A percentile compares a stretch with the other conserved stretches of the same genome.
These are phyloP conservation scores for Rhynchospora pubera DNA, from an alignment of 176 grass and related monocot genomes.

Conservation along the genomic window DNA sequence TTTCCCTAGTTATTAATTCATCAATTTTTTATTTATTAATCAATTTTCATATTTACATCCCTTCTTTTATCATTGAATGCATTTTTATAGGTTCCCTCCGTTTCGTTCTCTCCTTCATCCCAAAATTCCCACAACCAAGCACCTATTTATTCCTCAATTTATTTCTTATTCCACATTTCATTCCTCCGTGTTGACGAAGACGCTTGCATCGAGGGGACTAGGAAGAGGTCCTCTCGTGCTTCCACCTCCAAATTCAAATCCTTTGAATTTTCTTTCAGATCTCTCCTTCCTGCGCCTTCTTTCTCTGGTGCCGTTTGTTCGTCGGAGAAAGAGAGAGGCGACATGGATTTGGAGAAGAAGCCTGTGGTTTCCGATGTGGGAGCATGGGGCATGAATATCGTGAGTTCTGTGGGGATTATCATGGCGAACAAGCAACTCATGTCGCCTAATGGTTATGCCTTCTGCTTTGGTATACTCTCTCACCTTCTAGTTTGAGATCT, in stretches of 20 bases:
- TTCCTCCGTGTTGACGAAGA: background rate
- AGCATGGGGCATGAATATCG: constrained; percentile 48
- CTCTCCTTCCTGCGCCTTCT: background rate
- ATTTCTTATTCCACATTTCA: background rate
- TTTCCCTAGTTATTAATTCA: background rate
- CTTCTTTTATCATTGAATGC: background rate
- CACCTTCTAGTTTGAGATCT: background rate
- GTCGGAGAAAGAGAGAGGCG: background rate
- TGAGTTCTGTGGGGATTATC: constrained; percentile 50
- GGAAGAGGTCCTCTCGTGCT: background rate
- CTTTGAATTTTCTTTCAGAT: constrained; percentile 6
- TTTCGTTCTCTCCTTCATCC: background rate
- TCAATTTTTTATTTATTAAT: background rate
- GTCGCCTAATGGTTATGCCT: constrained; percentile 38
- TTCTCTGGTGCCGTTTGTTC: background rate
- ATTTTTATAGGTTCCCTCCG: background rate
- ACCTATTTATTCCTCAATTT: background rate
- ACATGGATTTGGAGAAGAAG: constrained; percentile 21
- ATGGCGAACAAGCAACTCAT: constrained; percentile 48
- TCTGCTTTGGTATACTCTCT: constrained; percentile 31
- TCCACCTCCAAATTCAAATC: background rate
- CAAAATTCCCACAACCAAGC: background rate
- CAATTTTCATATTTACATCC: background rate
- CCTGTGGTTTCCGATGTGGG: constrained; percentile 31
- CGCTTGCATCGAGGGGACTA: background rate